phyloP scores from a whole-genome alignment of 257 asterid genomes.

The Lycium barbarum region DNA sequence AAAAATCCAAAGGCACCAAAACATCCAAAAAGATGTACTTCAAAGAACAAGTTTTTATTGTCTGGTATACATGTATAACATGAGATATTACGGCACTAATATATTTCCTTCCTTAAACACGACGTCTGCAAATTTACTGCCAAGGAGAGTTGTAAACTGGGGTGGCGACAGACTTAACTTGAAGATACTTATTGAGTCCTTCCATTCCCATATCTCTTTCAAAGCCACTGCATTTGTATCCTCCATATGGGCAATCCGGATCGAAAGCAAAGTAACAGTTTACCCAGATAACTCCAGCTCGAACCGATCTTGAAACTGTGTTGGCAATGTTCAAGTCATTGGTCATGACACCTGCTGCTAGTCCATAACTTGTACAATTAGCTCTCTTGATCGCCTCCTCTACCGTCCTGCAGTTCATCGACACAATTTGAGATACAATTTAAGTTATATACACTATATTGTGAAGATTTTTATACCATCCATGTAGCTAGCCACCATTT shows the following conservation, averaged over 20 bases:
- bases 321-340: conserved; percentile 76
- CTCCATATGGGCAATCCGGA: conserved; percentile 67
- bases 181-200: conserved; percentile 63
- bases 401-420: conserved; percentile 48
- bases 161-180: conserved; percentile 70
- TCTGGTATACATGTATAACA: background rate
- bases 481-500: no score
- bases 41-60: background rate
- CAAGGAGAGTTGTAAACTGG: conserved; percentile 84
- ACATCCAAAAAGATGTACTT: background rate
- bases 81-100: no score
- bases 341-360: conserved; percentile 90
- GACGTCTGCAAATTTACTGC: conserved; percentile 49
- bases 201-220: conserved; percentile 60
- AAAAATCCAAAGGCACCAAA: background rate
- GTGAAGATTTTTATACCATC: no score
- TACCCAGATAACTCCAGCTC: conserved; percentile 82
- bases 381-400: conserved; percentile 90
- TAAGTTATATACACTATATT: no score
- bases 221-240: conserved; percentile 53
- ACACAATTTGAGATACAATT: background rate
- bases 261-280: conserved; percentile 78
- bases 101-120: background rate
- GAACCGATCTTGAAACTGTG: conserved; percentile 79
- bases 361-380: conserved; percentile 69